phyloP scores from a whole-genome alignment of 2,329 filamentous ascomycete genomes.

The Fusarium redolens region DNA sequence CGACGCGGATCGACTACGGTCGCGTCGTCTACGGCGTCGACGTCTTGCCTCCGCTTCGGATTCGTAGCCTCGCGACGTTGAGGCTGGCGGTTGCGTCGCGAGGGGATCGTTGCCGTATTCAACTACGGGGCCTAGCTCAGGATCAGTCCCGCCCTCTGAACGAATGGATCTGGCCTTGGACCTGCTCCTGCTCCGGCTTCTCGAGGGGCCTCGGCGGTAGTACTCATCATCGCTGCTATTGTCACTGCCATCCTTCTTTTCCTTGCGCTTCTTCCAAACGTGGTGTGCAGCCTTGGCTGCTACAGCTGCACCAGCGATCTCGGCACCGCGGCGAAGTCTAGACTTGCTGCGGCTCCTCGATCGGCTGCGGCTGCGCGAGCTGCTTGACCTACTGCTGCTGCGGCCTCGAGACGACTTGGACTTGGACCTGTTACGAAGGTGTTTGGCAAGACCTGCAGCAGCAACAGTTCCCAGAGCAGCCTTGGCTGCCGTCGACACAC shows the following conservation, averaged over 20 bases:
- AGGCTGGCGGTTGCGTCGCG: slow-evolving; percentile 54
- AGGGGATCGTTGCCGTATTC: slow-evolving; percentile 72
- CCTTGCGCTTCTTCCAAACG: slow-evolving; percentile 69
- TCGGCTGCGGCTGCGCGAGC: slow-evolving; percentile 36
- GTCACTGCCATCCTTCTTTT: slow-evolving; percentile 65
- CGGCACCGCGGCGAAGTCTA: slow-evolving; percentile 64
- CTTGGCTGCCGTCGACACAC: slow-evolving; percentile 64
- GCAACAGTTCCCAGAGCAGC: slow-evolving; percentile 68
- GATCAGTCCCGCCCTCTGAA: slow-evolving; percentile 68
- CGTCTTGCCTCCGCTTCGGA: slow-evolving; percentile 60
- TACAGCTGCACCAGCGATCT: slow-evolving; percentile 70
- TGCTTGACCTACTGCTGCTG: slow-evolving; percentile 38
- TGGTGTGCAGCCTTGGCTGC: slow-evolving; percentile 71
- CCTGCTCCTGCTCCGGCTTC: slow-evolving; percentile 59
- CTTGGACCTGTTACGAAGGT: slow-evolving; percentile 65
- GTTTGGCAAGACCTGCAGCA: slow-evolving; percentile 67
- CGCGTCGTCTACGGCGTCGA: slow-evolving; percentile 53
- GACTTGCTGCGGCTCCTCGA: slow-evolving; percentile 56
- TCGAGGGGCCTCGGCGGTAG: slow-evolving; percentile 50
- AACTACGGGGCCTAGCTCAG: slow-evolving; percentile 73
- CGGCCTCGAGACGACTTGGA: slow-evolving; percentile 51
- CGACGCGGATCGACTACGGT: slow-evolving; percentile 48
- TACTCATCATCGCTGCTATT: slow-evolving; percentile 52
- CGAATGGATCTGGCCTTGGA: slow-evolving; percentile 63
- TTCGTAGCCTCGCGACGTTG: slow-evolving; percentile 56